Percentiles rank a stretch among this genome's conserved stretches.
Conservation (phyloP, 768 basidiomycete genomes). For the Suillus alpinus region DNA sequence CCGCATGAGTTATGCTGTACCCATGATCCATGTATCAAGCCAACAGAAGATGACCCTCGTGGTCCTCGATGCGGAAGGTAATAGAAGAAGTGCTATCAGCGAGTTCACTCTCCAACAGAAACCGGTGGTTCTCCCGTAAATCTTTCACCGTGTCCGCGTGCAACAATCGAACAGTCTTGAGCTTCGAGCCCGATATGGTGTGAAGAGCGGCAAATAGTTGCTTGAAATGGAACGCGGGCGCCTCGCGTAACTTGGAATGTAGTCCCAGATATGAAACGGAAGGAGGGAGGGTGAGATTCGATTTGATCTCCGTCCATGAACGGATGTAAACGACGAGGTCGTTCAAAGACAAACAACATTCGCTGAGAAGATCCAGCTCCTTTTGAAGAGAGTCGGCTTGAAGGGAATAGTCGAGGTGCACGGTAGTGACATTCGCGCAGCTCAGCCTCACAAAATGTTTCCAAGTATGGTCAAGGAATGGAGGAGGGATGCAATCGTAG, state of each 20-base stretch:
- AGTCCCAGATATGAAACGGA: constrained; percentile 22
- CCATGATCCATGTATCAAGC: constrained; percentile 5
- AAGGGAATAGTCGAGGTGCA: constrained; percentile 26
- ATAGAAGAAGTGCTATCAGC: constrained; percentile 6
- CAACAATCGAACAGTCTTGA: constrained; percentile 20
- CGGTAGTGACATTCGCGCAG: constrained; percentile 25
- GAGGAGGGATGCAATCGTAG: constrained; percentile 30
- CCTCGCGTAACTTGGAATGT: constrained; percentile 16
- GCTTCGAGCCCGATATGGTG: constrained; percentile 19
- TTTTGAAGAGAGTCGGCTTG: constrained; percentile 21
- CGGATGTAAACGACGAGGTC: constrained; percentile 25
- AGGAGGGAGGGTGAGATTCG: constrained; percentile 21
- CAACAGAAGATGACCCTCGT: constrained; percentile 17
- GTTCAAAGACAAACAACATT: constrained; percentile 21
- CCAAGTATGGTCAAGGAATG: constrained; percentile 27
- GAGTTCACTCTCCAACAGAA: constrained; percentile 10
- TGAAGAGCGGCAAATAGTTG: constrained; percentile 21
- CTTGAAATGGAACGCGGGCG: constrained; percentile 13
- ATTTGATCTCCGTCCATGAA: constrained; percentile 22
- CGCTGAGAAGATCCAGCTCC: constrained; percentile 24
- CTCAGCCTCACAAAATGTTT: constrained; percentile 23
- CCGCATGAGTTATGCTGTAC: background rate
- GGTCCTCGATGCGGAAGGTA: constrained; percentile 22
- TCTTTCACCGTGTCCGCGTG: constrained; percentile 14
- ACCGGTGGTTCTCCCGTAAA: constrained; percentile 10